Base-by-base conservation (phyloP, 257 asterid species). In the Solanum pennellii region DNA sequence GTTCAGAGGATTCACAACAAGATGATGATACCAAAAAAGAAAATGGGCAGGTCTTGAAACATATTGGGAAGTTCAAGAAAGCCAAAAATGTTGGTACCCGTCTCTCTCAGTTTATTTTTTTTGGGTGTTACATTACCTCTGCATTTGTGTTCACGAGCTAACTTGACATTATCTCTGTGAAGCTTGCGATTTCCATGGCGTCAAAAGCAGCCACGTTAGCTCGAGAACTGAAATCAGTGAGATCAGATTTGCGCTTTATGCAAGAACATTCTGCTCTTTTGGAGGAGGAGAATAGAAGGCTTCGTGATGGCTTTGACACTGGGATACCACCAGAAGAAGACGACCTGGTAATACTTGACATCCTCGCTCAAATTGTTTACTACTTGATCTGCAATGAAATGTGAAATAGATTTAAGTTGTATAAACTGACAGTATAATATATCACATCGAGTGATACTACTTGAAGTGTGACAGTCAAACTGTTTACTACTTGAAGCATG, bases 171-270 rank as follows among this genome's bases (percentile, higher is more conserved):
- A 44, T 86, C 10, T 74, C 23, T 62, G 6, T 68, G 59, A 65
- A 97, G 99, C 90, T 95, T 89, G 98, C 99, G 0, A 89, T 97
- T 82, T 92, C 98, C n/a, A 95, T 97, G 99, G 98, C 98, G 5
- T 93, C 97, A 20, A 94, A 92, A 91, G 98, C 98, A 4, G 92
- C 98, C 39, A 87, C 93, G 5, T 88, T 94, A 91, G 97, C 98
- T 11, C 93, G 95, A 89, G 98, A 97, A 88, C 56, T 97, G 92
- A 95, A 92, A 91, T 92, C 96, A 9, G 87, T 97, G 29, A 93
- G 90, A 88, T 95, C 97, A 29, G 98, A 95, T 42, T 91, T 97
- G 31, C 89, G 92, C 47, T 95, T 94, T 59, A 88, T 92, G 96
- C 98, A 94, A 90, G 99, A 95, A 86, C 90, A 98, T 37, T 97